Base-by-base conservation (phyloP, 2,329 filamentous ascomycete species). In the Fusarium sp. region DNA sequence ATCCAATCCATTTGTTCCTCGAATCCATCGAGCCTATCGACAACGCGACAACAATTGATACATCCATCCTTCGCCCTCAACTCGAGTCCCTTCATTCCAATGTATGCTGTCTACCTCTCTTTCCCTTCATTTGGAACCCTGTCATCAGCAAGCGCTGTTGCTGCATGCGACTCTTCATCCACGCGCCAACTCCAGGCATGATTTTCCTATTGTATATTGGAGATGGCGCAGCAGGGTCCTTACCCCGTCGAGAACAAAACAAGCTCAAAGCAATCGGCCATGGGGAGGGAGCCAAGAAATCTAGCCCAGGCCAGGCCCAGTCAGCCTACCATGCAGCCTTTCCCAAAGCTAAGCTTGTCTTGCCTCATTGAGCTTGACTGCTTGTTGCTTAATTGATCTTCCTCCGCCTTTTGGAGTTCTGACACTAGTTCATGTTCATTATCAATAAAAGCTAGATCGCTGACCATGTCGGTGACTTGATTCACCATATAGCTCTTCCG, bases 381-480 rank as follows among this genome's bases (percentile, higher is more conserved):
- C 37, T 65, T 47, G 47, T 46, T 54, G 49, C 53, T 66, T 58
- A 43, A 59, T 49, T 56, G 55, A 55, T 25, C 43, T 42, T 9
- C 40, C 54, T 54, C 58, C 59, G 48, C 61, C 61, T 40, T 61
- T 59, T 59, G 28, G 30, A 49, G n/a, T 13, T 23, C 47, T 11
- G 23, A n/a, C 25, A 21, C 23, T 37, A 45, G 20, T 51, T 25
- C 2, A 28, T 28, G 20, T 51, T 25, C 30, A 20, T 49, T 55
- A 55, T 47, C 43, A 28, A 42, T 37, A 40, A 59, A 61, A 45
- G 34, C 56, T 56, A 37, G 23, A 47, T 58, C 40, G 55, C 78
- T 79, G 72, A 79, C 74, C 71, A 78, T 76, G 75, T 69, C 64
- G 66, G 70, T 72, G 68, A 40, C 56, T 72, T 75, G 67, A 74